Evolutionary conservation across 352 stramenopile species (phyloP).

Genomic region (Phytopythium chamaehyphon): DNA sequence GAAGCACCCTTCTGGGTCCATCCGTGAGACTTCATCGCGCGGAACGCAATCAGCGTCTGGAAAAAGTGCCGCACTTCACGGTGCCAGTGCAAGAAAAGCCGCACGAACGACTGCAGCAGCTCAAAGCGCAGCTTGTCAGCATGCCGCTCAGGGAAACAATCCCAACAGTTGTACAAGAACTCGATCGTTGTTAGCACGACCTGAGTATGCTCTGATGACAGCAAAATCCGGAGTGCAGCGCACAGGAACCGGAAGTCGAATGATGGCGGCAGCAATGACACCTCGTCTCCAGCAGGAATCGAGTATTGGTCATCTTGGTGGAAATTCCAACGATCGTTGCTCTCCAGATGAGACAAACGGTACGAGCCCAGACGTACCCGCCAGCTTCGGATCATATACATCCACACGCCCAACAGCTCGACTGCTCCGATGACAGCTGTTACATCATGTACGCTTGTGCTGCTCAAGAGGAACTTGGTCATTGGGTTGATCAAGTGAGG

Average conservation of each 20-base stretch:
- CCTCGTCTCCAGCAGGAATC: conserved; percentile 82
- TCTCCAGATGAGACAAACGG: conserved; percentile 82
- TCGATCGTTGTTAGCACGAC: conserved; percentile 84
- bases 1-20: conserved; percentile 84
- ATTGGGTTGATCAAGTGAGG: conserved; percentile 87
- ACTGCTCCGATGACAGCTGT: conserved; percentile 84
- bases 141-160: conserved; percentile 86
- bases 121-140: conserved; percentile 85
- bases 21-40: conserved; percentile 80
- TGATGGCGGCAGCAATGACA: conserved; percentile 77
- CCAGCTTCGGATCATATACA: conserved; percentile 92
- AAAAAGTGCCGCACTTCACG: conserved; percentile 86
- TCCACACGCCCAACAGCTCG: conserved; percentile 86
- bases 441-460: conserved; percentile 85
- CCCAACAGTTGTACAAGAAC: conserved; percentile 89
- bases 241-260: conserved; percentile 89
- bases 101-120: conserved; percentile 70
- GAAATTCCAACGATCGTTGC: conserved; percentile 90
- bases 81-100: conserved; percentile 86
- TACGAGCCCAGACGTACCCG: conserved; percentile 84
- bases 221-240: conserved; percentile 69
- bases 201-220: conserved; percentile 83
- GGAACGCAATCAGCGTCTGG: conserved; percentile 82
- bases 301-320: conserved; percentile 88
- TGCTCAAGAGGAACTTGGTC: conserved; percentile 87